These are phyloP conservation scores for Penicillium expansum DNA, from an alignment of 2,329 filamentous ascomycete species.

Conservation along the genomic window DNA sequence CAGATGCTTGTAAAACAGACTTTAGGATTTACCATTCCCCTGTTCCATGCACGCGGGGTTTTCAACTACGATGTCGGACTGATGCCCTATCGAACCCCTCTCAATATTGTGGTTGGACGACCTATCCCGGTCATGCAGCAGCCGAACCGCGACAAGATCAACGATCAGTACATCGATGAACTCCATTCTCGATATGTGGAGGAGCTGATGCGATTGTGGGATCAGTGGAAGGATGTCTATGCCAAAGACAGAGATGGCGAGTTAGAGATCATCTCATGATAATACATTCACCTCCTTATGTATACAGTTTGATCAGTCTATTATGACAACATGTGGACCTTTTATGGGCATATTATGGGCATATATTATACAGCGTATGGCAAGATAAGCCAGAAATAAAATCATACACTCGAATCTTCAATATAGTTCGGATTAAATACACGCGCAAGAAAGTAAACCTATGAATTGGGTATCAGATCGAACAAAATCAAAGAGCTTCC, in stretches of 20 bases:
- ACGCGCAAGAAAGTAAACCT: constrained; percentile 14
- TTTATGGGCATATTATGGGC: constrained; percentile 3
- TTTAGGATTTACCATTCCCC: constrained; percentile 87
- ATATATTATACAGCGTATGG: constrained; percentile 4
- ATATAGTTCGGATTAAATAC: constrained; percentile 10
- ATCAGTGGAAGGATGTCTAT: constrained; percentile 48
- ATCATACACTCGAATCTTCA: background rate
- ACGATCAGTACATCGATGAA: constrained; percentile 72
- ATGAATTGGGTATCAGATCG: constrained; percentile 29
- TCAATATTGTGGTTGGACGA: constrained; percentile 85
- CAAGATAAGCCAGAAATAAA: background rate
- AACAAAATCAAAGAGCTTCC: constrained; percentile 12
- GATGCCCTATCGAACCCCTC: constrained; percentile 83
- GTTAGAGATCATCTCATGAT: constrained; percentile 44
- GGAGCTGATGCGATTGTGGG: constrained; percentile 51
- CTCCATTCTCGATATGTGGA: constrained; percentile 75
- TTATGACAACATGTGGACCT: background rate
- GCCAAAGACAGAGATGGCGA: constrained; percentile 44
- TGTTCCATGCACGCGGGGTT: constrained; percentile 85
- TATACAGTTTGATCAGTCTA: background rate
- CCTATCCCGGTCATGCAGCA: constrained; percentile 69
- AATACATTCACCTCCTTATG: background rate
- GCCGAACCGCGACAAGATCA: constrained; percentile 58
- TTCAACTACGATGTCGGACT: constrained; percentile 98
- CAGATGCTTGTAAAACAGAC: constrained; percentile 82